Percentiles rank a stretch among this genome's conserved stretches.
Conservation (phyloP, 345 rosid species). For the Crucihimalaya himalaica region DNA sequence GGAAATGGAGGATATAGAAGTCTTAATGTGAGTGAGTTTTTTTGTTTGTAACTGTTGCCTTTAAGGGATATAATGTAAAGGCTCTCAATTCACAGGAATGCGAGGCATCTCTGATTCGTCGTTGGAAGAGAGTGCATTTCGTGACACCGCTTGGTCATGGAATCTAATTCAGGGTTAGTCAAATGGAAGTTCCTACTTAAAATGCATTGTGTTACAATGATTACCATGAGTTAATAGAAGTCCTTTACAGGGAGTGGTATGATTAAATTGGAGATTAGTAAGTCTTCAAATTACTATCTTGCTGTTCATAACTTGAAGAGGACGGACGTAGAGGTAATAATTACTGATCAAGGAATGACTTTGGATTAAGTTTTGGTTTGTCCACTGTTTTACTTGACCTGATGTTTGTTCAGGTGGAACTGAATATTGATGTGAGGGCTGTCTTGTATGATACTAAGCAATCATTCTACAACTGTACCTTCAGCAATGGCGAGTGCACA, state of each 20-base stretch:
- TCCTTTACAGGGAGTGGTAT: slow-evolving; percentile 59
- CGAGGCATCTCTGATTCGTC: slow-evolving; percentile 60
- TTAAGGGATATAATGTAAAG: slow-evolving; percentile 17
- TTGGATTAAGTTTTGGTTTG: neutral
- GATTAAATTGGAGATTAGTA: slow-evolving; percentile 50
- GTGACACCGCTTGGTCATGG: slow-evolving; percentile 58
- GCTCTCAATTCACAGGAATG: slow-evolving; percentile 49
- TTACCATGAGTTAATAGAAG: slow-evolving; percentile 1
- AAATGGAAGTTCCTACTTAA: slow-evolving; percentile 30
- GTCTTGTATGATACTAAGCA: slow-evolving; percentile 63
- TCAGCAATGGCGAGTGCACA: slow-evolving; percentile 53
- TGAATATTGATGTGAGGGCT: slow-evolving; percentile 55
- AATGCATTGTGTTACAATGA: slow-evolving; percentile 20
- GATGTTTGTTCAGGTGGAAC: slow-evolving; percentile 56
- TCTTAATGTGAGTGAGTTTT: neutral
- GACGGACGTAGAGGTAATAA: slow-evolving; percentile 61
- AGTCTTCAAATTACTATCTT: slow-evolving; percentile 62
- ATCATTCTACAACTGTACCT: slow-evolving; percentile 73
- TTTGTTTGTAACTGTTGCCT: slow-evolving; percentile 21
- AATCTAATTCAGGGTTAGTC: slow-evolving; percentile 61
- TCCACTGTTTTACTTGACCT: neutral
- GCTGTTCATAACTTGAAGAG: slow-evolving; percentile 69
- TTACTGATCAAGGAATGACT: slow-evolving; percentile 3
- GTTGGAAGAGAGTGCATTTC: slow-evolving; percentile 52
- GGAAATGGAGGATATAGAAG: too few species aligned